phyloP scores from a whole-genome alignment of 139 green algal species.

The Chlorella vulgaris region DNA sequence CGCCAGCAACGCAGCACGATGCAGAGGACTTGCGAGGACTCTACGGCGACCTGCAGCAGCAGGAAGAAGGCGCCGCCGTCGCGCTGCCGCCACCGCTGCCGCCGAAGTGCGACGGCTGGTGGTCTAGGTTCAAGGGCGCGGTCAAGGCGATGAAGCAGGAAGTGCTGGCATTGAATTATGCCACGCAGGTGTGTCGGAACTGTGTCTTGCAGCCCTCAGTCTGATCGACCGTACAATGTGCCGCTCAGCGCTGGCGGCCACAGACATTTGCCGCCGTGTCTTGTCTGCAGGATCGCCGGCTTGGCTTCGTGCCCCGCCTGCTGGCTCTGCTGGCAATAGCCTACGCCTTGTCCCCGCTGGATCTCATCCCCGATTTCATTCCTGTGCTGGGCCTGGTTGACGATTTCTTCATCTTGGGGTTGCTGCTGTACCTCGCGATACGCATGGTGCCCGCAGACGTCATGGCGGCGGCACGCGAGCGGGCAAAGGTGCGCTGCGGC shows the following conservation, averaged over 20 bases:
- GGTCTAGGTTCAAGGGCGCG: conserved; percentile 10
- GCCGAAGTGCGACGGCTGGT: not conserved
- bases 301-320: not conserved
- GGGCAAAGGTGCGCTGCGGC: conserved; percentile 12
- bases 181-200: conserved; percentile 14
- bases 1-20: too few relatives aligned
- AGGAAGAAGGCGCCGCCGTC: too few relatives aligned
- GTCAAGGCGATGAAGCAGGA: conserved; percentile 51
- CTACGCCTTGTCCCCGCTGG: conserved; percentile 56
- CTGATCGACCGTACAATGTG: too few relatives aligned
- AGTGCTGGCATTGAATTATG: conserved; percentile 44
- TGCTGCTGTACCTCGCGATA: conserved; percentile 11
- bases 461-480: not conserved
- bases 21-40: too few relatives aligned
- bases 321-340: conserved; percentile 28
- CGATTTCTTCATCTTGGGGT: conserved; percentile 63
- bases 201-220: not conserved
- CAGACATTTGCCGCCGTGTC: not conserved
- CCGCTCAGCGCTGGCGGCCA: too few relatives aligned
- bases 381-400: conserved; percentile 54
- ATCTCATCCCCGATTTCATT: conserved; percentile 73
- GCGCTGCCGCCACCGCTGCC: too few relatives aligned
- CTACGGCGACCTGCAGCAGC: too few relatives aligned
- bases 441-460: conserved; percentile 11
- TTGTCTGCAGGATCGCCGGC: not conserved